Percentiles rank a stretch among this genome's conserved stretches.
Evolutionary conservation across 495 filamentous ascomycete species (phyloP).

Genomic region (Hypoxylon intermedium): DNA sequence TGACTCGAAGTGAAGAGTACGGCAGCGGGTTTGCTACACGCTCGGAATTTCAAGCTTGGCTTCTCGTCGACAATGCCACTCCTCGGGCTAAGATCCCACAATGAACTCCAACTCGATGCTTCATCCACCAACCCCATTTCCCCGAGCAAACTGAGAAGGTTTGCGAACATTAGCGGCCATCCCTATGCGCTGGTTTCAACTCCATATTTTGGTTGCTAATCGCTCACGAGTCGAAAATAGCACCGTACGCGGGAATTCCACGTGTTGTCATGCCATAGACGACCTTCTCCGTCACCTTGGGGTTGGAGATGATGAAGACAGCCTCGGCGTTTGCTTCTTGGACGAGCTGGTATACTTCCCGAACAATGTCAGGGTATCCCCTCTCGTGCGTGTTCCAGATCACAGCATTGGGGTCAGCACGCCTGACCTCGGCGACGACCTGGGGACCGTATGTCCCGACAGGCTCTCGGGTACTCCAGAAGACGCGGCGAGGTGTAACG

Average conservation of each 20-base stretch:
- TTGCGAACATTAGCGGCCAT: constrained; percentile 15
- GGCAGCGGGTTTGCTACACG: constrained; percentile 22
- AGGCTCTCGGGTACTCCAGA: constrained; percentile 59
- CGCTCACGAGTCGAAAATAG: constrained; percentile 78
- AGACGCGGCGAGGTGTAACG: constrained; percentile 52
- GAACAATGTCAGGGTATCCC: constrained; percentile 59
- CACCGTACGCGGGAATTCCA: constrained; percentile 75
- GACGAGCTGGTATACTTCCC: constrained; percentile 59
- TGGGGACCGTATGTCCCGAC: constrained; percentile 52
- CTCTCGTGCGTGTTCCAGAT: constrained; percentile 58
- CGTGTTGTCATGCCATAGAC: constrained; percentile 76
- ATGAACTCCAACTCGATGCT: constrained; percentile 22
- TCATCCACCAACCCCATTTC: neutral
- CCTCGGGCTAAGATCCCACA: constrained; percentile 26
- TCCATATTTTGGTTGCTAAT: neutral
- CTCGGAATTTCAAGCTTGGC: constrained; percentile 10
- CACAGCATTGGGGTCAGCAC: constrained; percentile 55
- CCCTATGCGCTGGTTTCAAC: neutral
- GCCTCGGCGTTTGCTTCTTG: constrained; percentile 60
- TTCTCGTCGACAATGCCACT: constrained; percentile 32
- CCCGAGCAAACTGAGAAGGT: neutral
- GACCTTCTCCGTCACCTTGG: constrained; percentile 70
- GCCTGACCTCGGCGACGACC: constrained; percentile 52
- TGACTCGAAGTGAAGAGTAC: constrained; percentile 30
- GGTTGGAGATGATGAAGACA: constrained; percentile 79